Base-by-base conservation (phyloP, 2,329 filamentous ascomycete genomes). In the Xylariaceae sp. region DNA sequence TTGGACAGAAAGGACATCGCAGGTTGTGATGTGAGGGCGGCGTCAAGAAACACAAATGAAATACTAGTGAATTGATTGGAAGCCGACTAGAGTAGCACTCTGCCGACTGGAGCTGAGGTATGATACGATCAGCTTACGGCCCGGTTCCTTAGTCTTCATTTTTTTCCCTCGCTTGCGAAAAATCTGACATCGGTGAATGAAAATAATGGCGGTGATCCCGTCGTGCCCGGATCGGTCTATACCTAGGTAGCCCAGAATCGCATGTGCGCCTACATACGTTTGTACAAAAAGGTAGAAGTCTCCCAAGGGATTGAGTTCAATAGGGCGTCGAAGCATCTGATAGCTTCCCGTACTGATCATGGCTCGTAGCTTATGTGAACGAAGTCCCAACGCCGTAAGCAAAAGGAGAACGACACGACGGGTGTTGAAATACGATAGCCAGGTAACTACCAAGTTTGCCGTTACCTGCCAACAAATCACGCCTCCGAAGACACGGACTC, bases 401-500 rank as follows among this genome's bases (percentile, higher is more conserved):
- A 57, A 53, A 31, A 58, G 49, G 40, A 56, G 50, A 45, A 17
- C 32, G n/a, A 40, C 47, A 27, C 44, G 44, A 39, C 52, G 52
- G 15, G 17, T 44, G 1, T 36, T 46, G 12, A 54, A 55, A 47
- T 32, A 45, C 31, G 51, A 58, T 38, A 15, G 51, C 10, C 49
- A 49, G 12, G 41, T 9, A 19, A 15, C 52, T 11, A 35, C 53
- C 17, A 61, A 53, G 42, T 43, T 60, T 11, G 36, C 50, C 6
- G 51, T 54, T 22, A 58, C 56, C 18, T 58, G 58, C 45, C 54
- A 54, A 44, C 53, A 57, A 11, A 15, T 61, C n/a, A 52, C 43
- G 9, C 59, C 49, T 41, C 54, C 57, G 22, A 54, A 59, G 17
- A 49, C 60, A 45, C 59, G 59, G 58, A 12, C 53, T 30, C 59